Conservation (phyloP, 805 yeast species). For the Debaryomyces prosopidis region DNA sequence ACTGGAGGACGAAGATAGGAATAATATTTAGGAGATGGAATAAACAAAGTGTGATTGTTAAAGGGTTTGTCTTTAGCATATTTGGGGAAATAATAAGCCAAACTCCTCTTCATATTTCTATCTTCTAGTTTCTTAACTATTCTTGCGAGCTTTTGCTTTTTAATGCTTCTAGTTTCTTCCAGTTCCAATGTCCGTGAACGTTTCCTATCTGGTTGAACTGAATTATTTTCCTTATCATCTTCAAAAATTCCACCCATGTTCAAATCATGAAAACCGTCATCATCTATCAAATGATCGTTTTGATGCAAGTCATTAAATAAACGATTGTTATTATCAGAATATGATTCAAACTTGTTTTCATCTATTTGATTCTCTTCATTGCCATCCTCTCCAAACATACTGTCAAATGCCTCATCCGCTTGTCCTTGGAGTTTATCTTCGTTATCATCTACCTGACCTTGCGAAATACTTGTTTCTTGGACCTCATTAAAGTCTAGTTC, state of each 20-base stretch:
- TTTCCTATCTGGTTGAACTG: conserved; percentile 11
- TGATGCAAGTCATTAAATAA: conserved; percentile 16
- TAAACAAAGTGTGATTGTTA: conserved; percentile 65
- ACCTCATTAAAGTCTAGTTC: conserved; percentile 12
- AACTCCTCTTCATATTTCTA: conserved; percentile 23
- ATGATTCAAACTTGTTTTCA: conserved; percentile 18
- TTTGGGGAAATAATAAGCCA: conserved; percentile 60
- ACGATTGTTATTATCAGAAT: conserved; percentile 18
- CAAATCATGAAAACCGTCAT: conserved; percentile 26
- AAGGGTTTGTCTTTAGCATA: conserved; percentile 56
- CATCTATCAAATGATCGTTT: conserved; percentile 15
- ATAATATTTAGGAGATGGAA: conserved; percentile 58
- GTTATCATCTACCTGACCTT: conserved; percentile 13
- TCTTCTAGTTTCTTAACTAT: conserved; percentile 31
- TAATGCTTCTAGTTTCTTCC: conserved; percentile 22
- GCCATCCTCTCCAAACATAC: conserved; percentile 37
- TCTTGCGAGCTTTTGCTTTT: conserved; percentile 27
- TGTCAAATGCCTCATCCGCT: conserved; percentile 43
- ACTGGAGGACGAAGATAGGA: conserved; percentile 53
- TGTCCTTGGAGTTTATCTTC: conserved; percentile 25
- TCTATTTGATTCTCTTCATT: conserved; percentile 13
- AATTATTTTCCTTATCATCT: conserved; percentile 9
- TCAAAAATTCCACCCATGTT: conserved; percentile 22
- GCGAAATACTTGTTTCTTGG: conserved; percentile 3
- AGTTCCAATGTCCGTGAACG: conserved; percentile 13